These are phyloP conservation scores for Austroboletus novae-zelandiae DNA, from an alignment of 1,284 basidiomycete species.

Conservation along the genomic window DNA sequence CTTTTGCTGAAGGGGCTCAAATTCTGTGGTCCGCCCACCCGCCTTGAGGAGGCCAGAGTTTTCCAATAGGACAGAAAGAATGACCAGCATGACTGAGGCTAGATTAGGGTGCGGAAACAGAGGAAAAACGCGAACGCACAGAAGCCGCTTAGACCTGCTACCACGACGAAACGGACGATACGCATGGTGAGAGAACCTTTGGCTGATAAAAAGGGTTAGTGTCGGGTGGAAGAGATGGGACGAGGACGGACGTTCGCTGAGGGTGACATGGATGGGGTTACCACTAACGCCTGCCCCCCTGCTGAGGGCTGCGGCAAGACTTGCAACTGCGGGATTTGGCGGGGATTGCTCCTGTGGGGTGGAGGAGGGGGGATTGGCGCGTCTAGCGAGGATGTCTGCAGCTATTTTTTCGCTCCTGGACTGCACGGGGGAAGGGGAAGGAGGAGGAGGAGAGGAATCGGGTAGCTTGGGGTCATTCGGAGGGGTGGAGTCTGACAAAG, in stretches of 20 bases:
- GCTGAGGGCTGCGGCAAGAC: constrained; percentile 40
- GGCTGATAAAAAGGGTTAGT: constrained; percentile 38
- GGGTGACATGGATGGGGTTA: constrained; percentile 73
- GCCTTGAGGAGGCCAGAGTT: constrained; percentile 90
- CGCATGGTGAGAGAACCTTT: constrained; percentile 65
- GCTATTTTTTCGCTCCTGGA: constrained; percentile 54
- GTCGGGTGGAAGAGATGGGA: not conserved
- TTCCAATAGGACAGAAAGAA: constrained; percentile 86
- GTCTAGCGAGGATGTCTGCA: constrained; percentile 50
- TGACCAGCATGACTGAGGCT: constrained; percentile 69
- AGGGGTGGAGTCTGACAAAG: constrained; percentile 16
- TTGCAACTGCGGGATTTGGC: constrained; percentile 39
- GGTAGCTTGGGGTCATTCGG: constrained; percentile 5
- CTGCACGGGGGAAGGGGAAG: constrained; percentile 21
- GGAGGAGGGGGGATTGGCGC: constrained; percentile 16
- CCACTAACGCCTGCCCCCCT: constrained; percentile 44
- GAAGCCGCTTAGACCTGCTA: constrained; percentile 49
- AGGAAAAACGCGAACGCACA: constrained; percentile 38
- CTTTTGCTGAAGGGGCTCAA: constrained; percentile 75
- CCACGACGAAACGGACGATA: constrained; percentile 58
- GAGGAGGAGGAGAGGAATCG: constrained; percentile 5
- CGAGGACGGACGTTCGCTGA: constrained; percentile 67
- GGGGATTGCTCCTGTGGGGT: constrained; percentile 18
- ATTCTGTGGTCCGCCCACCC: constrained; percentile 72
- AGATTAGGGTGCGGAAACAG: constrained; percentile 3